phyloP scores from a whole-genome alignment of 164 flowering plant species.

The Protea cynaroides region DNA sequence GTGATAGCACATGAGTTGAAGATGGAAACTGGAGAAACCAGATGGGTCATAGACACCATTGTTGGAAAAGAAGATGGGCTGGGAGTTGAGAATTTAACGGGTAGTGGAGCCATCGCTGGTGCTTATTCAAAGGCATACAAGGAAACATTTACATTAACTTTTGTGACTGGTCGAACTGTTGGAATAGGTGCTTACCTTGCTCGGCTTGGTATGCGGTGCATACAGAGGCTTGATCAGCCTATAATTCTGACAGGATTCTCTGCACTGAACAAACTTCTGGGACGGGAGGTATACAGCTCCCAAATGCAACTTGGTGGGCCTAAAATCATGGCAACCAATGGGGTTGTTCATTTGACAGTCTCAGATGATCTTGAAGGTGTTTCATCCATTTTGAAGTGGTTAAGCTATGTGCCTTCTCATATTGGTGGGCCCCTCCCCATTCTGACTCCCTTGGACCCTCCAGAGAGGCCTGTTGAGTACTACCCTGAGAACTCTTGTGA shows the following conservation, averaged over 20 bases:
- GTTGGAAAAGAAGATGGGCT: conserved; percentile 95
- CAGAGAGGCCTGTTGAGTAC: conserved; percentile 78
- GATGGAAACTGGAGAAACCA: conserved; percentile 65
- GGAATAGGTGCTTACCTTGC: conserved; percentile 99
- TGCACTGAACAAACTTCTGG: conserved; percentile 92
- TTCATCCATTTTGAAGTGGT: conserved; percentile 87
- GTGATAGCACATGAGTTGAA: conserved; percentile 86
- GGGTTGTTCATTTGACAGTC: conserved; percentile 95
- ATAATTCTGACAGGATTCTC: conserved; percentile 97
- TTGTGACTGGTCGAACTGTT: conserved; percentile 96
- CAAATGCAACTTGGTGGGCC: conserved; percentile 99
- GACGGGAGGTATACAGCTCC: conserved; percentile 98
- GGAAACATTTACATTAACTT: conserved; percentile 94
- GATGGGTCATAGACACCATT: conserved; percentile 96
- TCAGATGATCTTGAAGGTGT: conserved; percentile 97
- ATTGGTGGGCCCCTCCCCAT: conserved; percentile 89
- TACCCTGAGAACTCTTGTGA: conserved; percentile 87
- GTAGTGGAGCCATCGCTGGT: conserved; percentile 98
- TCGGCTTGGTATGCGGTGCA: conserved; percentile 98
- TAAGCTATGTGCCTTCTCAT: conserved; percentile 78
- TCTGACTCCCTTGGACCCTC: conserved; percentile 58
- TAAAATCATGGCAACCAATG: conserved; percentile 97
- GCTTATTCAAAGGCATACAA: conserved; percentile 95
- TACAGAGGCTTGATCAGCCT: conserved; percentile 98
- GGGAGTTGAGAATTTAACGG: conserved; percentile 91